Percentiles rank a stretch among this genome's conserved stretches.
phyloP scores from a whole-genome alignment of 2,329 filamentous ascomycete genomes.

The Beauveria australis region DNA sequence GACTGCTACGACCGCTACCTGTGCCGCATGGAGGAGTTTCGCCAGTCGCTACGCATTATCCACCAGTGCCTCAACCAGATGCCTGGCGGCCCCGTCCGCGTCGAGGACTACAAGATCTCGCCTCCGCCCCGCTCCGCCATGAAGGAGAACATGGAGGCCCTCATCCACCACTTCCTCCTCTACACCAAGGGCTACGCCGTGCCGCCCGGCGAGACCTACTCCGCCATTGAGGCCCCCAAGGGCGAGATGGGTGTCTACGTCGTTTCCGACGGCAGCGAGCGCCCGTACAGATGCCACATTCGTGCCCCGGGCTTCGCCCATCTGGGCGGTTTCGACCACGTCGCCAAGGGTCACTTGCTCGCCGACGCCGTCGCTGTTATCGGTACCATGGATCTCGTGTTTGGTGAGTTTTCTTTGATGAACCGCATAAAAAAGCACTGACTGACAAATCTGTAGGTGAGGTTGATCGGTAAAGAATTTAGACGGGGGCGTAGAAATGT shows the following conservation, averaged over 20 bases:
- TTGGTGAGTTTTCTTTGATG: conserved; percentile 50
- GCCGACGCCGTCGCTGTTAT: conserved; percentile 97
- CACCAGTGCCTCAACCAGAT: conserved; percentile 99
- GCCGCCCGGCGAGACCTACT: conserved; percentile 96
- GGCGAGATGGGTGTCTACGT: conserved; percentile 98
- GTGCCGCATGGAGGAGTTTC: conserved; percentile 99
- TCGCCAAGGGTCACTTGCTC: conserved; percentile 83
- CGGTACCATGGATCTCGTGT: conserved; percentile 81
- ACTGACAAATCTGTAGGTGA: conserved; percentile 42
- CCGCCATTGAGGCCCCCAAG: conserved; percentile 97
- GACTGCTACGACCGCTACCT: conserved; percentile 99
- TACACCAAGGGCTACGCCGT: conserved; percentile 98
- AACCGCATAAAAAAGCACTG: background rate
- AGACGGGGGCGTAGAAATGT: conserved; percentile 18
- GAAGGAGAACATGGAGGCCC: conserved; percentile 99
- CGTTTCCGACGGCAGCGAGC: conserved; percentile 91
- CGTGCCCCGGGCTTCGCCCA: conserved; percentile 95
- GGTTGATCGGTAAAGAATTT: conserved; percentile 46
- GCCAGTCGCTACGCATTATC: conserved; percentile 95
- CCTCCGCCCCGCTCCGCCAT: conserved; percentile 94
- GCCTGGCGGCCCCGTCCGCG: conserved; percentile 85
- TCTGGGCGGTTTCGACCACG: conserved; percentile 86
- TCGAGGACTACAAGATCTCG: conserved; percentile 98
- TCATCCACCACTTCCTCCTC: conserved; percentile 98
- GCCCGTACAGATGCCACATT: conserved; percentile 96